Conservation (phyloP, 768 basidiomycete species). For the Imleria badia region DNA sequence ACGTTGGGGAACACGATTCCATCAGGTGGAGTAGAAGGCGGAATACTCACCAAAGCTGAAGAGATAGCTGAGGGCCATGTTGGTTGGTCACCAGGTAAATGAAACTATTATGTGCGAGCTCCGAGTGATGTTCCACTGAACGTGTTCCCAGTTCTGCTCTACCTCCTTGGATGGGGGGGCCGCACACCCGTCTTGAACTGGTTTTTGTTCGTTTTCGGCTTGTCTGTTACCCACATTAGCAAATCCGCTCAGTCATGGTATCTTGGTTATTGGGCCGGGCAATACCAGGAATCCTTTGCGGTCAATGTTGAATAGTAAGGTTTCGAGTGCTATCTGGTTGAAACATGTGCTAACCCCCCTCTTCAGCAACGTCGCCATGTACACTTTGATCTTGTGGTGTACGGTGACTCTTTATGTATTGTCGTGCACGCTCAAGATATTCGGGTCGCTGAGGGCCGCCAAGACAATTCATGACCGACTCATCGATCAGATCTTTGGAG, state of each 20-base stretch:
- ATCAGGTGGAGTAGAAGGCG: slow-evolving; percentile 16
- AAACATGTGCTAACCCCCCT: neutral
- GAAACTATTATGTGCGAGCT: neutral
- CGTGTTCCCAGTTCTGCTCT: slow-evolving; percentile 3
- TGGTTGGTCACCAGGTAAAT: slow-evolving; percentile 18
- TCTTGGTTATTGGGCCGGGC: slow-evolving; percentile 34
- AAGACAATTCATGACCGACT: slow-evolving; percentile 52
- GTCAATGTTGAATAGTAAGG: slow-evolving; percentile 36
- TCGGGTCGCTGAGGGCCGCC: slow-evolving; percentile 52
- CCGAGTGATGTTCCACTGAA: neutral
- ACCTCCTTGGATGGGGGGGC: slow-evolving; percentile 24
- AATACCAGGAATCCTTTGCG: slow-evolving; percentile 26
- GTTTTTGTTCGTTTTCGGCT: slow-evolving; percentile 17
- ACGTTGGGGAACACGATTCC: slow-evolving; percentile 20
- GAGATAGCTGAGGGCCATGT: slow-evolving; percentile 16
- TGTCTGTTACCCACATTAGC: slow-evolving; percentile 22
- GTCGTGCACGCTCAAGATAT: slow-evolving; percentile 40
- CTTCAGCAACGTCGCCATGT: slow-evolving; percentile 52
- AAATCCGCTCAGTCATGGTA: slow-evolving; percentile 37
- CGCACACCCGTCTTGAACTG: slow-evolving; percentile 30
- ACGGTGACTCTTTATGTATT: slow-evolving; percentile 33
- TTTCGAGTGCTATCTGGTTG: neutral
- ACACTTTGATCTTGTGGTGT: slow-evolving; percentile 35
- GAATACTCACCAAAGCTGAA: slow-evolving; percentile 10
- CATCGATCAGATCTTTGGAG: slow-evolving; percentile 52